phyloP scores from a whole-genome alignment of 441 rosid genomes.

The Bruguiera hainesii region DNA sequence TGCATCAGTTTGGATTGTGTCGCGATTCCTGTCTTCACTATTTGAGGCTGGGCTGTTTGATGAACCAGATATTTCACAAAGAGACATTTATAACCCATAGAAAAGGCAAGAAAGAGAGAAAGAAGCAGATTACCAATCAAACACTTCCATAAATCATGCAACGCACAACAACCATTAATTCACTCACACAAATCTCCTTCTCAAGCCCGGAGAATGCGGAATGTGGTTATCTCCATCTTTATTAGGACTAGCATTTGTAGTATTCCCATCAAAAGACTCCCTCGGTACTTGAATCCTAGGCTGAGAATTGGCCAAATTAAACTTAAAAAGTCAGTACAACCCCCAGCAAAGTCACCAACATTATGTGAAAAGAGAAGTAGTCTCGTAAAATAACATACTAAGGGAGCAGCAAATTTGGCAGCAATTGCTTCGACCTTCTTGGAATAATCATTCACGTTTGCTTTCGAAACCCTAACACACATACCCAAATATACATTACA shows the following conservation, averaged over 20 bases:
- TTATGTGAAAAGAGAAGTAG: neutral
- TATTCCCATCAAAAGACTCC: constrained; percentile 28
- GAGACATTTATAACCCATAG: neutral
- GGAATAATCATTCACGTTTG: constrained; percentile 62
- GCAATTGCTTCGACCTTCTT: constrained; percentile 64
- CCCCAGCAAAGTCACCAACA: neutral
- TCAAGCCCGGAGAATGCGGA: constrained; percentile 55
- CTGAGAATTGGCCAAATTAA: constrained; percentile 20
- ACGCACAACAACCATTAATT: neutral
- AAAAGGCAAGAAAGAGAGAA: neutral
- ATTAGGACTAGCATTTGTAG: constrained; percentile 32
- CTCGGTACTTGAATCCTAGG: constrained; percentile 31
- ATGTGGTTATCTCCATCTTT: constrained; percentile 32
- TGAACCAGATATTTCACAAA: constrained; percentile 9
- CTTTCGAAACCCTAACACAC: constrained; percentile 49
- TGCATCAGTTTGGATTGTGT: constrained; percentile 26
- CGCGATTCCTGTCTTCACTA: constrained; percentile 35
- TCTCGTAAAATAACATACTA: constrained; percentile 25
- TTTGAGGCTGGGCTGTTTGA: constrained; percentile 37
- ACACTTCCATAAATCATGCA: constrained; percentile 13
- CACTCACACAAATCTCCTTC: constrained; percentile 65
- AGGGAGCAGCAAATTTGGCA: constrained; percentile 38
- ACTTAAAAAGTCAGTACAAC: neutral
- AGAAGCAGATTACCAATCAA: neutral
- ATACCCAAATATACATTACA: too few species aligned